Evolutionary conservation across 805 yeast species (phyloP).

Genomic region (Debaryomyces prosopidis): DNA sequence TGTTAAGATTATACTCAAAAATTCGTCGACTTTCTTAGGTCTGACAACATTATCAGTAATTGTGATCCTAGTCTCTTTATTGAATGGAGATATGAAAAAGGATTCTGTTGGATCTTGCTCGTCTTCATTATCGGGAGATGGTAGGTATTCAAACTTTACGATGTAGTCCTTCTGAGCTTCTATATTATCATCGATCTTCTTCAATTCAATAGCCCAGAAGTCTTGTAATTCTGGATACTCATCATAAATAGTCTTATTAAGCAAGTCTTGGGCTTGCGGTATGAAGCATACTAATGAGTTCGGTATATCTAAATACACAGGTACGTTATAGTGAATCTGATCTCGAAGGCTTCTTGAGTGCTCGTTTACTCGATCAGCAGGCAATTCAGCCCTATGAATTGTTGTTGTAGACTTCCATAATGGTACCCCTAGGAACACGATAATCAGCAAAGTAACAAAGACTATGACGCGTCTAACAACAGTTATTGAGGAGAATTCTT

Average conservation of each 20-base stretch:
- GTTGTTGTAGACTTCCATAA: conserved; percentile 61
- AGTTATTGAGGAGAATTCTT: background rate
- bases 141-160: conserved; percentile 27
- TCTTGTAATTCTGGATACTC: conserved; percentile 22
- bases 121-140: conserved; percentile 5
- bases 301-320: conserved; percentile 43
- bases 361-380: conserved; percentile 42
- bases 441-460: background rate
- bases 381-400: conserved; percentile 62
- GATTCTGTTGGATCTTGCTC: conserved; percentile 6
- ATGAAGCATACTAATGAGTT: conserved; percentile 29
- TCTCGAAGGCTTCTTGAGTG: conserved; percentile 25
- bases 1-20: conserved; percentile 35
- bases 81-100: conserved; percentile 36
- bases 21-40: conserved; percentile 31
- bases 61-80: conserved; percentile 29
- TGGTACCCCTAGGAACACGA: conserved; percentile 48
- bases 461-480: conserved; percentile 5
- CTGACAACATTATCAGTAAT: conserved; percentile 24
- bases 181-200: conserved; percentile 12
- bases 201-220: conserved; percentile 31
- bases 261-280: conserved; percentile 30
- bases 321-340: conserved; percentile 34
- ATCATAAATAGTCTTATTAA: conserved; percentile 29
- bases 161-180: conserved; percentile 32